Conservation (phyloP, 2,329 filamentous ascomycete species). For the Knufia petricola region DNA sequence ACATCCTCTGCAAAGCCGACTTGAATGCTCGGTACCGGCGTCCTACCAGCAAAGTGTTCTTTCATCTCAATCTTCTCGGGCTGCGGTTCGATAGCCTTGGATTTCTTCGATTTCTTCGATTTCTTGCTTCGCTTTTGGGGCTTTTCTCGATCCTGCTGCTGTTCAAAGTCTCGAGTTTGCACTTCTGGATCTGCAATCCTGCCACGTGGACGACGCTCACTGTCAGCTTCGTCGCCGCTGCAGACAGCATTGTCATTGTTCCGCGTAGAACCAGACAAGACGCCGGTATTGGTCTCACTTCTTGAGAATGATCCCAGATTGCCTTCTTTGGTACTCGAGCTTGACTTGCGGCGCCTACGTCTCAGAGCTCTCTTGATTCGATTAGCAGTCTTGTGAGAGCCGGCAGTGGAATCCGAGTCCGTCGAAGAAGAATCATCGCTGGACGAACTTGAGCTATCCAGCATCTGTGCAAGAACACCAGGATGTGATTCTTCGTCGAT, state of each 20-base stretch:
- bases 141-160: slow-evolving; percentile 17
- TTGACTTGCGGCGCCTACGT: slow-evolving; percentile 65
- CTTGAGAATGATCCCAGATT: slow-evolving; percentile 33
- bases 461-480: slow-evolving; percentile 70
- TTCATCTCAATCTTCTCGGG: slow-evolving; percentile 24
- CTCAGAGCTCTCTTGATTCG: slow-evolving; percentile 68
- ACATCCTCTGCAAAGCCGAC: slow-evolving; percentile 48
- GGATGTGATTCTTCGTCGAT: slow-evolving; percentile 87
- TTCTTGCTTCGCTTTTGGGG: slow-evolving; percentile 27
- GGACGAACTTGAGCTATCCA: slow-evolving; percentile 58
- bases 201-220: slow-evolving; percentile 28
- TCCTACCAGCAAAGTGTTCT: slow-evolving; percentile 22
- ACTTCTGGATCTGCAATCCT: slow-evolving; percentile 18
- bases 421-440: slow-evolving; percentile 47
- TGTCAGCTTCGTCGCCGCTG: slow-evolving; percentile 47
- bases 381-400: slow-evolving; percentile 63
- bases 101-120: slow-evolving; percentile 19
- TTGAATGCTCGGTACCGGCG: slow-evolving; percentile 27
- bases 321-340: slow-evolving; percentile 57
- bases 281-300: slow-evolving; percentile 18
- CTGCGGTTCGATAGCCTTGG: slow-evolving; percentile 15
- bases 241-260: slow-evolving; percentile 24
- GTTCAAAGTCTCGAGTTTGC: slow-evolving; percentile 41
- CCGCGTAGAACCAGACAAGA: slow-evolving; percentile 10
- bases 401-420: slow-evolving; percentile 59